Evolutionary conservation across 768 basidiomycete species (phyloP).

Genomic region (Auricularia cornea): DNA sequence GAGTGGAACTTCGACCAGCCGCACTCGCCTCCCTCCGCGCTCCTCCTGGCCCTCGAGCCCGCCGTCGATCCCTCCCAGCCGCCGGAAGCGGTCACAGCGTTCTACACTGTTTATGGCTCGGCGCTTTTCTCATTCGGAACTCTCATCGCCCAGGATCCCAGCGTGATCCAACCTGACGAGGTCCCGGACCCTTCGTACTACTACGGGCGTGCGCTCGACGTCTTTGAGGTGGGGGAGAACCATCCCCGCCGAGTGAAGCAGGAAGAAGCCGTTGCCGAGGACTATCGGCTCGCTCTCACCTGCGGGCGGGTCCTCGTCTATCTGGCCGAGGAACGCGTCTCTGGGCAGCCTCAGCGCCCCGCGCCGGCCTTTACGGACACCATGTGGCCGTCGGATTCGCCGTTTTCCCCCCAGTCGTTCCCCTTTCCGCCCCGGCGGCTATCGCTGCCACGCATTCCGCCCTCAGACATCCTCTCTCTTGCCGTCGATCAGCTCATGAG

Average conservation of each 20-base stretch:
- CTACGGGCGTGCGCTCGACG: conserved; percentile 63
- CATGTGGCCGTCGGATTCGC: not conserved
- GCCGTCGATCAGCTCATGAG: not conserved
- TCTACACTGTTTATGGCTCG: conserved; percentile 58
- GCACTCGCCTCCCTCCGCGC: not conserved
- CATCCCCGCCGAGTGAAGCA: conserved; percentile 35
- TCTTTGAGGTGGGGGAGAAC: conserved; percentile 61
- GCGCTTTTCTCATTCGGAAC: conserved; percentile 58
- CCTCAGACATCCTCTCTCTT: not conserved
- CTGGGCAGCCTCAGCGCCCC: conserved; percentile 1
- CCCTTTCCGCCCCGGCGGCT: not conserved
- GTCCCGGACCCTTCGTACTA: conserved; percentile 23
- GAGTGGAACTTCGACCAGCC: conserved; percentile 16
- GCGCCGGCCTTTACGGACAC: not conserved
- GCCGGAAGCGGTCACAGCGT: conserved; percentile 50
- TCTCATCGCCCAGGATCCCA: conserved; percentile 40
- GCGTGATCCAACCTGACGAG: not conserved
- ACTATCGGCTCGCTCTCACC: conserved; percentile 61
- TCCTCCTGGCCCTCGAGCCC: conserved; percentile 1
- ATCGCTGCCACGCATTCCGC: not conserved
- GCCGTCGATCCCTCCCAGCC: conserved; percentile 4
- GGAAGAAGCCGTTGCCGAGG: conserved; percentile 27
- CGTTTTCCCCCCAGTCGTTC: not conserved
- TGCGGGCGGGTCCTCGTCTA: conserved; percentile 60
- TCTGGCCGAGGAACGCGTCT: conserved; percentile 45